phyloP scores from a whole-genome alignment of 2,329 filamentous ascomycete genomes.

The Grosmannia penicillata region DNA sequence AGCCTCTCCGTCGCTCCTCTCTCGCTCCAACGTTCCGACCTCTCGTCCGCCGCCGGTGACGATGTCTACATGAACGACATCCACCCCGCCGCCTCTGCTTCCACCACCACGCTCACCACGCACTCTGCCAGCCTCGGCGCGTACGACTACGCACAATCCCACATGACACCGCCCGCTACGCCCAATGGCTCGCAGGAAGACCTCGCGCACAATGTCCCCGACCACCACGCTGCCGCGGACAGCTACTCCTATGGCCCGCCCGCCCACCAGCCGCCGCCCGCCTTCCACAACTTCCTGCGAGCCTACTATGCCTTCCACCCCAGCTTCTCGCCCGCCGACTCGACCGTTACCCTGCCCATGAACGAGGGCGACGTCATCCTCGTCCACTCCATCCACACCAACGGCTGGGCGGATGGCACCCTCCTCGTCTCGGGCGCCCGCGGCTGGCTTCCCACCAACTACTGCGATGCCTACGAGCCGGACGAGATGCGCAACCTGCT shows the following conservation, averaged over 20 bases:
- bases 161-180: conserved; percentile 66
- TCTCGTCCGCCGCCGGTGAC: conserved; percentile 14
- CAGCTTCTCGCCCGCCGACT: conserved; percentile 58
- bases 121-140: too few species aligned
- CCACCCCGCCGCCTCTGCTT: conserved; percentile 58
- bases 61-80: conserved; percentile 23
- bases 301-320: conserved; percentile 91
- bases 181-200: conserved; percentile 54
- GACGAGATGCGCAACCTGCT: conserved; percentile 73
- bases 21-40: conserved; percentile 29
- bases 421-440: conserved; percentile 70
- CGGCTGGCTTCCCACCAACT: conserved; percentile 96
- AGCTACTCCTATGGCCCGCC: conserved; percentile 1
- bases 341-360: conserved; percentile 76
- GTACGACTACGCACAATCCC: conserved; percentile 32
- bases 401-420: conserved; percentile 96
- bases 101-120: conserved; percentile 35
- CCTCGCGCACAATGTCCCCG: conserved; percentile 21
- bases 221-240: neutral
- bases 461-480: conserved; percentile 89
- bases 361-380: conserved; percentile 85
- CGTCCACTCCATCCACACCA: conserved; percentile 92
- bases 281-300: conserved; percentile 89
- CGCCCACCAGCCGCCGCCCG: conserved; percentile 32
- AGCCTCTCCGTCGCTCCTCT: conserved; percentile 49